A percentile compares a stretch with the other conserved stretches of the same genome.
Conservation (phyloP, 2,329 filamentous ascomycete genomes). For the Botrytis porri region DNA sequence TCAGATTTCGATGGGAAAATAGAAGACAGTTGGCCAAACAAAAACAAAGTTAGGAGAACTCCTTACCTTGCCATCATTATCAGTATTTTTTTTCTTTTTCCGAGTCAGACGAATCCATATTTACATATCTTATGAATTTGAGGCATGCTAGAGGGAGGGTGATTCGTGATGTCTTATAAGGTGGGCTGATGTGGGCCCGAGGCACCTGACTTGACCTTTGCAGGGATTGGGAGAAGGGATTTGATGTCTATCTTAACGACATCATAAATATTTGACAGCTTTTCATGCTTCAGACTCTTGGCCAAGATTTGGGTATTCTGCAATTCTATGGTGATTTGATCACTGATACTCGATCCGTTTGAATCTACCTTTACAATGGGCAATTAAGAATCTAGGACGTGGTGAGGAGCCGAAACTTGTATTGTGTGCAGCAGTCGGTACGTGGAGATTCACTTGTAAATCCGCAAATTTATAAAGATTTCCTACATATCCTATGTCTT, state of each 20-base stretch:
- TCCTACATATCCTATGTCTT: not conserved
- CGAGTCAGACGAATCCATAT: constrained; percentile 7
- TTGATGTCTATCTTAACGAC: not conserved
- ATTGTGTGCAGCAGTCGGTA: not conserved
- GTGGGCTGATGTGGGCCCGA: not conserved
- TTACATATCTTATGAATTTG: constrained; percentile 6
- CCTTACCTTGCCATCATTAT: not conserved
- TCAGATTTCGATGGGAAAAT: not conserved
- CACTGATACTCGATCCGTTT: too few species aligned
- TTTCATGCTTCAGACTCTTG: not conserved
- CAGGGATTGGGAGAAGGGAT: not conserved
- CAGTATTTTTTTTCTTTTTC: not conserved
- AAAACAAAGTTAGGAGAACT: not conserved
- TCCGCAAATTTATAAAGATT: not conserved
- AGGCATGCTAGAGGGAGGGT: not conserved
- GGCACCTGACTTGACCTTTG: not conserved
- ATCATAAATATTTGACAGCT: not conserved
- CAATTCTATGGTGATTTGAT: not conserved
- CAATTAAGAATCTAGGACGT: not conserved
- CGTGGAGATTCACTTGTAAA: too few species aligned
- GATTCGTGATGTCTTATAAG: constrained; percentile 12
- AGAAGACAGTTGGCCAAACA: constrained; percentile 3
- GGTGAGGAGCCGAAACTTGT: not conserved
- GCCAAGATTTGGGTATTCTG: not conserved
- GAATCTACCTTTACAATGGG: not conserved